Percentiles rank a stretch among this genome's conserved stretches.
phyloP scores from a whole-genome alignment of 495 filamentous ascomycete species.

The Penicillium maclennaniae region DNA sequence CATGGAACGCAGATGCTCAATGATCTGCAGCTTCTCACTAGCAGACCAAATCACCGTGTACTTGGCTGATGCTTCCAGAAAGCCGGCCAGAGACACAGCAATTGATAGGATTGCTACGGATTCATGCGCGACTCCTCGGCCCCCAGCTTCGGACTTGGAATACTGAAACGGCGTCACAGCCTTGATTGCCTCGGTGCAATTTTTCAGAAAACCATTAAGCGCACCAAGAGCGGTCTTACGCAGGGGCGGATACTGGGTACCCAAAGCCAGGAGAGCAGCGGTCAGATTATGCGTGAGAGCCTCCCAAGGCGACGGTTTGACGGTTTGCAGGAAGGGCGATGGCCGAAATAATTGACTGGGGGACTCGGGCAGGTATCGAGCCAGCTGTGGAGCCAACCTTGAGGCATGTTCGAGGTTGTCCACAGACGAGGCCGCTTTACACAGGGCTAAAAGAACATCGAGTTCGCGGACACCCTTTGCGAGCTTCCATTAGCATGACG shows the following conservation, averaged over 20 bases:
- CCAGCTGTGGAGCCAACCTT: conserved; percentile 67
- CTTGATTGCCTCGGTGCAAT: conserved; percentile 54
- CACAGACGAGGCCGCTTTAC: conserved; percentile 75
- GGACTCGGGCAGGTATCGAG: conserved; percentile 78
- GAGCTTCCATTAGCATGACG: conserved; percentile 22
- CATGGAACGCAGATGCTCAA: conserved; percentile 64
- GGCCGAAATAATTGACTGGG: conserved; percentile 70
- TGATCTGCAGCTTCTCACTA: conserved; percentile 63
- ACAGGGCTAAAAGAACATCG: conserved; percentile 83
- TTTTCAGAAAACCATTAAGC: conserved; percentile 63
- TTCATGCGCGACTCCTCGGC: conserved; percentile 53
- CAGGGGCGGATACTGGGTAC: conserved; percentile 61
- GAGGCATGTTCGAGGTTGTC: conserved; percentile 63
- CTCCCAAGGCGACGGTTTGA: conserved; percentile 90
- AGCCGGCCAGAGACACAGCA: conserved; percentile 78
- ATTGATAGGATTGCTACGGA: conserved; percentile 66
- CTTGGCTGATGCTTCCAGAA: conserved; percentile 73
- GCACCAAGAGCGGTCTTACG: conserved; percentile 56
- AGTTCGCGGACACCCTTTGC: conserved; percentile 69
- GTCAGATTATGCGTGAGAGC: conserved; percentile 73
- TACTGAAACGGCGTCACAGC: conserved; percentile 27
- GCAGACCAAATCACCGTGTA: conserved; percentile 75
- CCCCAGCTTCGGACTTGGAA: conserved; percentile 46
- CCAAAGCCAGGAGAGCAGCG: conserved; percentile 72
- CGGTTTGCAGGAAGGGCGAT: conserved; percentile 75